Evolutionary conservation across 2,329 filamentous ascomycete genomes (phyloP), one percentile per base, ranked within the genome.

Genomic region (Talaromyces albobiverticillius): DNA sequence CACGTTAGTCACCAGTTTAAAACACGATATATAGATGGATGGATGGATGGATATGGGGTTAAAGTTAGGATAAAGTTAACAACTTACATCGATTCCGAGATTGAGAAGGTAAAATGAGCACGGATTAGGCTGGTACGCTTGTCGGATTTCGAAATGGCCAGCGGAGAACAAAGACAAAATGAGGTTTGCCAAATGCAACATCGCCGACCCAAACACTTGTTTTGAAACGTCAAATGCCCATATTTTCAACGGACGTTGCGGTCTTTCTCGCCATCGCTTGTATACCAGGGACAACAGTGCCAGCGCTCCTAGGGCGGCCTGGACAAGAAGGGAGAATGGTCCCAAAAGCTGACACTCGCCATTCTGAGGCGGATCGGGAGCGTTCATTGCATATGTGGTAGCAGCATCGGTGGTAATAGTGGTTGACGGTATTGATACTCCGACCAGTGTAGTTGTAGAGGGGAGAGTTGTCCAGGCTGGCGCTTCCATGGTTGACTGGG

Each of bases 191-290:
- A 93, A 80, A 74, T 99, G 94, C 31, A 96, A 85, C 70, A 99
- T 80, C 43, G 91, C 86, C 26, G 91, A 95, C 20, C 94, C 94
- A 65, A 97, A 89, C 51, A 99, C 90, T 77, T 99, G 94, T 78
- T 99, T 99, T 29, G 90, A 95, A 22, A 86, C 94, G 68, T 99
- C 94, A 71, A 97, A 99, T 71, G 89, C 92, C 93, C 94, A 99
- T 61, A 99, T 91, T 80, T 95, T 95, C 66, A 97, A 68, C 1
- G 93, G 93, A 53, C 94, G 83, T 70, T 96, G 93, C 1, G 94
- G 93, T 54, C 89, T 82, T 74, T 99, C 94, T 60, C 89, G 84
- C 85, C 88, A 96, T 62, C 94, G 83, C 78, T 99, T 99, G 77
- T 85, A 95, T 7, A 97, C 93, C 46, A 99, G 81, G 1, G 91